phyloP scores from a whole-genome alignment of 768 basidiomycete species.

The Solioccasus polychromus region DNA sequence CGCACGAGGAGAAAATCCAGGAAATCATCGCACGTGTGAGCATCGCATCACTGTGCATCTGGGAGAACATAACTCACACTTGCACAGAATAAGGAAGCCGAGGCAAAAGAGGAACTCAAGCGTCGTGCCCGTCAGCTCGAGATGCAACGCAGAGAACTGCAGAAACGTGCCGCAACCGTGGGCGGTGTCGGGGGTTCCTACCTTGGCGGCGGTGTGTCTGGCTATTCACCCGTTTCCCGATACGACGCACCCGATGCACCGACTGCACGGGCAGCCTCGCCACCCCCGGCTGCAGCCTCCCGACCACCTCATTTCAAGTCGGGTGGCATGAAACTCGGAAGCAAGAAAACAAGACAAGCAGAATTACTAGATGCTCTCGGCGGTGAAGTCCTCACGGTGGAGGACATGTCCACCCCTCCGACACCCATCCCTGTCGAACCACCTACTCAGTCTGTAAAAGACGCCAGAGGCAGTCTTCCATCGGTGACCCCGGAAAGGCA shows the following conservation, averaged over 20 bases:
- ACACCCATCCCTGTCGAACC: conserved; percentile 50
- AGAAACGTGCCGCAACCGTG: conserved; percentile 61
- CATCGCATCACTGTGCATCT: neutral
- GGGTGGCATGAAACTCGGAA: conserved; percentile 93
- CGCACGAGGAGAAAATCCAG: conserved; percentile 92
- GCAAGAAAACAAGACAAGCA: conserved; percentile 86
- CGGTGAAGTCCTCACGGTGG: conserved; percentile 61
- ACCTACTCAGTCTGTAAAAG: conserved; percentile 41
- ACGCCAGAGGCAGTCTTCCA: conserved; percentile 64
- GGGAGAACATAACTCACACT: neutral
- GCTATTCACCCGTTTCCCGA: conserved; percentile 70
- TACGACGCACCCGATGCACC: conserved; percentile 65
- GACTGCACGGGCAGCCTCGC: conserved; percentile 40
- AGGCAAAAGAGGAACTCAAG: conserved; percentile 98
- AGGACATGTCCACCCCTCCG: conserved; percentile 47
- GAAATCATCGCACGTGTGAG: conserved; percentile 94
- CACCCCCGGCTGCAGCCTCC: conserved; percentile 43
- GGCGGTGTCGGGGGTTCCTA: conserved; percentile 48
- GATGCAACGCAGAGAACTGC: conserved; percentile 95
- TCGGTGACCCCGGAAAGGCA: conserved; percentile 78
- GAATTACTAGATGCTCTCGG: conserved; percentile 88
- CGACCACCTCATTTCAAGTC: conserved; percentile 86
- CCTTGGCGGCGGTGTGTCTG: conserved; percentile 63
- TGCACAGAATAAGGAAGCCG: conserved; percentile 92
- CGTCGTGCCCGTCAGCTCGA: conserved; percentile 96